Conservation (phyloP, 2,329 filamentous ascomycete genomes). For the Magnaporthales sp. region DNA sequence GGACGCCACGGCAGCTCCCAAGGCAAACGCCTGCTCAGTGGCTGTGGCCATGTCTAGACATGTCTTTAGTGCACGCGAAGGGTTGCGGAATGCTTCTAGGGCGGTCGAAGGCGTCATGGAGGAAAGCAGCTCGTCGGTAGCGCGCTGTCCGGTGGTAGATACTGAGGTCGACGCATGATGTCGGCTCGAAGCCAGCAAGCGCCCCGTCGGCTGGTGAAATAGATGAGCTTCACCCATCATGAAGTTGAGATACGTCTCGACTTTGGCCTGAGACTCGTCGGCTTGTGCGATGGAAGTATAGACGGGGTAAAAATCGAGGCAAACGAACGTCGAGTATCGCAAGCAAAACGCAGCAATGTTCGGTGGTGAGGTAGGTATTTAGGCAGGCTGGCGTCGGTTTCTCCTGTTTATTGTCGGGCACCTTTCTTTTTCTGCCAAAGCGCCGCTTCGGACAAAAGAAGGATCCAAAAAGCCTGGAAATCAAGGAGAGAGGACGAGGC, state of each 20-base stretch:
- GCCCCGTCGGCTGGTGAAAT: slow-evolving; percentile 24
- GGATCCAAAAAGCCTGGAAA: background rate
- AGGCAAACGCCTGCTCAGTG: slow-evolving; percentile 62
- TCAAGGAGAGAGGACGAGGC: background rate
- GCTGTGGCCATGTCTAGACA: slow-evolving; percentile 56
- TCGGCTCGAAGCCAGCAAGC: slow-evolving; percentile 28
- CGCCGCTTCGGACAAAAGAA: background rate
- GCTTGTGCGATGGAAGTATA: background rate
- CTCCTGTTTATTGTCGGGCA: background rate
- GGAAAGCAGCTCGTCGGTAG: slow-evolving; percentile 49
- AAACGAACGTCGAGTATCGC: background rate
- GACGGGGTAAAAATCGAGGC: background rate
- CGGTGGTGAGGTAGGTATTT: background rate
- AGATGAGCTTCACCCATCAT: slow-evolving; percentile 27
- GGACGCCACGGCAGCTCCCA: slow-evolving; percentile 61
- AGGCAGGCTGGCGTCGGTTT: background rate
- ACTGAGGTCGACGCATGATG: slow-evolving; percentile 29
- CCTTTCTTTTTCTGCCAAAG: background rate
- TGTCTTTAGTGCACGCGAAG: slow-evolving; percentile 40
- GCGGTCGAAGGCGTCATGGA: slow-evolving; percentile 53
- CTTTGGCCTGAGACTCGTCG: background rate
- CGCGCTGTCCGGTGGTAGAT: slow-evolving; percentile 37
- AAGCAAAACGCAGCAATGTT: background rate
- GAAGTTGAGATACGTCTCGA: background rate
- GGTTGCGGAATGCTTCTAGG: slow-evolving; percentile 49